These are phyloP conservation scores for Ambrosiella beaveri DNA, from an alignment of 2,329 filamentous ascomycete genomes.

Conservation along the genomic window DNA sequence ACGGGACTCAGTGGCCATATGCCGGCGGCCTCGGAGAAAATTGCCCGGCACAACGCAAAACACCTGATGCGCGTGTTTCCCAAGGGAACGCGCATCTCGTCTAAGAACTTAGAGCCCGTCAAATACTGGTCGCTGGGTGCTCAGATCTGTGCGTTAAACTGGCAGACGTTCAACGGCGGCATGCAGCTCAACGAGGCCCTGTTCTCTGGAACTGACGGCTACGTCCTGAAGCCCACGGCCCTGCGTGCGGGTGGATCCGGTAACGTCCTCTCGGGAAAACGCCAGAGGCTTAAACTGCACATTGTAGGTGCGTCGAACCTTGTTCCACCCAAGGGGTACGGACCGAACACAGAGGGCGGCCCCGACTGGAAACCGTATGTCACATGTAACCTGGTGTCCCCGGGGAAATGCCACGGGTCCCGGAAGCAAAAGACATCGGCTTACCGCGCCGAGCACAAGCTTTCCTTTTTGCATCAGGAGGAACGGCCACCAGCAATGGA, in stretches of 20 bases:
- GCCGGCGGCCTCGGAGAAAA: conserved; percentile 23
- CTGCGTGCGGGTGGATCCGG: conserved; percentile 39
- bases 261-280: conserved; percentile 27
- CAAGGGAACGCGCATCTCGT: conserved; percentile 51
- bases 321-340: conserved; percentile 22
- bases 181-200: conserved; percentile 54
- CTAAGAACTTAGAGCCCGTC: conserved; percentile 43
- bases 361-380: conserved; percentile 37
- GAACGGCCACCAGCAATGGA: conserved; percentile 42
- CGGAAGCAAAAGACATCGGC: conserved; percentile 44
- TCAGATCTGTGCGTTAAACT: conserved; percentile 53
- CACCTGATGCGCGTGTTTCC: conserved; percentile 56
- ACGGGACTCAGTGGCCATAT: not conserved
- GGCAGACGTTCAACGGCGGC: conserved; percentile 48
- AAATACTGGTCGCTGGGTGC: conserved; percentile 50
- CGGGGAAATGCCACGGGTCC: conserved; percentile 29
- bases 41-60: conserved; percentile 42
- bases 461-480: conserved; percentile 38
- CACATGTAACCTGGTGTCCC: conserved; percentile 46
- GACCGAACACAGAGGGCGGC: conserved; percentile 7
- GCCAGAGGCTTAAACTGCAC: conserved; percentile 36
- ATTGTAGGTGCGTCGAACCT: conserved; percentile 46
- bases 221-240: conserved; percentile 44
- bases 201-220: conserved; percentile 47
- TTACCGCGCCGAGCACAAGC: conserved; percentile 39